Evolutionary conservation across 352 stramenopile species (phyloP), one percentile per base, ranked within the genome.

Genomic region (Peronospora farinosa): DNA sequence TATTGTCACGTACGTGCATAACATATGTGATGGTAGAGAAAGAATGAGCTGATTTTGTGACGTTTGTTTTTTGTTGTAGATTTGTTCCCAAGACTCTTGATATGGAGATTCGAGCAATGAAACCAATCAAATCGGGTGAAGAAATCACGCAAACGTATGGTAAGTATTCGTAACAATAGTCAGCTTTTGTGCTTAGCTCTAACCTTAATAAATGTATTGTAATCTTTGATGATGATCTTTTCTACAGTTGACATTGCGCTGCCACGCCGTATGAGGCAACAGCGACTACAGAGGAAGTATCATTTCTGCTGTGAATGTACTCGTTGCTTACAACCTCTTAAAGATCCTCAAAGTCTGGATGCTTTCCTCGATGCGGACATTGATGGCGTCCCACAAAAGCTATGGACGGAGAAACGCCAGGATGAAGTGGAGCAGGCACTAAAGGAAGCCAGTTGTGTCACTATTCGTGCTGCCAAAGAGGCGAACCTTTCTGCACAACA

Each of bases 111-210:
- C 76, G 76, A 33, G 76, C 74, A 10, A 74, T 88, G 52, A 58
- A 50, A 30, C 27, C 39, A 7, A 83, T 90, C 31, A 58, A 64
- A 6, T 25, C 51, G 19, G 70, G 64, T 6, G 63, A 85, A 45
- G 76, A 88, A 43, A 44, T 90, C 42, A 82, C 73, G 10, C 74
- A 86, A 32, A 65, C 74, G 7, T 90, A 90, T 48, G 72, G 78
- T 90, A 37, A 2, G 63, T 42, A 10, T 2, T 39, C 4, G 11
- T 4, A 9, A n/a, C 23, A 17, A 5, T 13, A 17, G 32, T 30
- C 5, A 13, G 27, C 8, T 25, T 36, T 46, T 47, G 13, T 21
- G 56, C 12, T 11, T 21, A 46, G 28, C 23, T 27, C 23, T 7
- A 23, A 23, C 21, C 4, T 4, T n/a, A n/a, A n/a, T 21, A 4